phyloP scores from a whole-genome alignment of 805 yeast genomes.

The Pichia manshurica region DNA sequence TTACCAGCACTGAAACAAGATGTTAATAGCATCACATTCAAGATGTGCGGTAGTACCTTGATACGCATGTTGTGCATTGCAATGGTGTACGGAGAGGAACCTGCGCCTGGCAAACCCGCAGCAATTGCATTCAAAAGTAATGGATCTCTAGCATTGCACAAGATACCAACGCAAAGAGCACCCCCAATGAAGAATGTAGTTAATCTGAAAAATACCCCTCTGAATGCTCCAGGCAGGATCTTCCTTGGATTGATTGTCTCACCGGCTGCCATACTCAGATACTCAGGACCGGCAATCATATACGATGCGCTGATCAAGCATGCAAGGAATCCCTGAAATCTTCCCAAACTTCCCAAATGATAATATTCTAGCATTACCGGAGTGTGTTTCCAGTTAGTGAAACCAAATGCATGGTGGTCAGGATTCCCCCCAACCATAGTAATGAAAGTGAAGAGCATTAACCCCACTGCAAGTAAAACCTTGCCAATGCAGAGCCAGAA shows the following conservation, averaged over 20 bases:
- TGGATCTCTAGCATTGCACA: slow-evolving; percentile 39
- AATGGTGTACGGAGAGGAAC: slow-evolving; percentile 69
- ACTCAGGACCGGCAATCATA: slow-evolving; percentile 61
- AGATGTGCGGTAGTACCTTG: slow-evolving; percentile 61
- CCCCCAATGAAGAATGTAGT: slow-evolving; percentile 43
- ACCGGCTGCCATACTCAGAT: slow-evolving; percentile 41
- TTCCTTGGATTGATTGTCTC: slow-evolving; percentile 42
- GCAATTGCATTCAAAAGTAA: slow-evolving; percentile 30
- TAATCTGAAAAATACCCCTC: slow-evolving; percentile 40
- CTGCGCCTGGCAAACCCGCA: slow-evolving; percentile 38
- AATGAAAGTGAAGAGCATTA: slow-evolving; percentile 44
- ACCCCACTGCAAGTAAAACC: slow-evolving; percentile 42
- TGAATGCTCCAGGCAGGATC: slow-evolving; percentile 40
- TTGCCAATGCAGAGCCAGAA: slow-evolving; percentile 44
- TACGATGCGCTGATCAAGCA: slow-evolving; percentile 61
- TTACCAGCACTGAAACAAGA: slow-evolving; percentile 81
- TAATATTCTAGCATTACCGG: slow-evolving; percentile 30
- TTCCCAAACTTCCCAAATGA: slow-evolving; percentile 35
- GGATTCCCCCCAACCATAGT: slow-evolving; percentile 58
- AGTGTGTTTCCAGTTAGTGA: slow-evolving; percentile 40
- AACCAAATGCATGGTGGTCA: slow-evolving; percentile 44
- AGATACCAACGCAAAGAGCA: slow-evolving; percentile 41
- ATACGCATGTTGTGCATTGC: slow-evolving; percentile 68
- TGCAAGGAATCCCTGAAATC: slow-evolving; percentile 42
- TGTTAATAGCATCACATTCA: slow-evolving; percentile 67